A percentile compares a stretch with the other conserved stretches of the same genome.
These are phyloP conservation scores for Picea engelmannii DNA, from an alignment of 83 land plant genomes.

Conservation along the genomic window DNA sequence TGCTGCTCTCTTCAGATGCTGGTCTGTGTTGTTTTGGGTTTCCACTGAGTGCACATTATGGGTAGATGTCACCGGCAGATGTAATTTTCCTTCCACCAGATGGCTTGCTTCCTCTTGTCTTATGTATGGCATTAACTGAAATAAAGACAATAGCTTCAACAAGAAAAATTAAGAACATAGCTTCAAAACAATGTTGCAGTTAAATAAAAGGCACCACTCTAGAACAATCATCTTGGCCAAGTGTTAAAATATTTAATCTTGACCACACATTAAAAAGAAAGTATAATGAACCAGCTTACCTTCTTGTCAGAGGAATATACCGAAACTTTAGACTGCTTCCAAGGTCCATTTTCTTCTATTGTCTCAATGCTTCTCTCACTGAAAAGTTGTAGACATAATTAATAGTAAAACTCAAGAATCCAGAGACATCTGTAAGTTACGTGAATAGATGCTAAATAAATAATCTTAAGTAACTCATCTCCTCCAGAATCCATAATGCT, in stretches of 20 bases:
- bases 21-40: not conserved
- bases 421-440: not conserved
- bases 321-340: not conserved
- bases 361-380: conserved; percentile 2
- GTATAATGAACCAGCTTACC: not conserved
- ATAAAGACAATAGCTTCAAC: not conserved
- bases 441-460: not conserved
- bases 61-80: not conserved
- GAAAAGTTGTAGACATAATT: not conserved
- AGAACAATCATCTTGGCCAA: not conserved
- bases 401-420: not conserved
- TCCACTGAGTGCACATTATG: not conserved
- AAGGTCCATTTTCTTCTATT: conserved; percentile 3
- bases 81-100: not conserved
- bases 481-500: not conserved
- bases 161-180: not conserved
- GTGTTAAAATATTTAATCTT: not conserved
- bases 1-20: not conserved
- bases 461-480: not conserved
- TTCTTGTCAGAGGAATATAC: not conserved
- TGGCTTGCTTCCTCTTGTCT: not conserved
- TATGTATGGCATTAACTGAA: conserved; percentile 5
- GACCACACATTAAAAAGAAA: not conserved
- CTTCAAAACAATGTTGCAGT: not conserved
- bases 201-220: not conserved